Evolutionary conservation across 305 asterid genomes (phyloP).

Genomic region (Rubia tinctorum): DNA sequence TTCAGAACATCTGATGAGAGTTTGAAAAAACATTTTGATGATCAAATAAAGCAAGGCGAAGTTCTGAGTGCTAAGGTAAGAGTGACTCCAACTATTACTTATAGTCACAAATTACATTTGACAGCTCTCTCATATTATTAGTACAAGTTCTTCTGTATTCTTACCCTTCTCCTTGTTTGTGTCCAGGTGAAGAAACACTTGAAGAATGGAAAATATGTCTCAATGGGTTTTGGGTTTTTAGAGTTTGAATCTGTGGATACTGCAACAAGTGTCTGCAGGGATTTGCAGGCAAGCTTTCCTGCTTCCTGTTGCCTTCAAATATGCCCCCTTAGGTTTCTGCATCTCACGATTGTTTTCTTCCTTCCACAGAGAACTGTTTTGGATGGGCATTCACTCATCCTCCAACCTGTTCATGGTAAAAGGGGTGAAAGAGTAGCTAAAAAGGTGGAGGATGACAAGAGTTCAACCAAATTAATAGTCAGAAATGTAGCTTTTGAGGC

Average conservation of each 20-base stretch:
- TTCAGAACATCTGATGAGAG: slow-evolving; percentile 80
- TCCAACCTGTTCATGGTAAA: slow-evolving; percentile 81
- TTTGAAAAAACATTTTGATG: slow-evolving; percentile 62
- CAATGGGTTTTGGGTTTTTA: slow-evolving; percentile 93
- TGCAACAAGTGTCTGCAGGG: slow-evolving; percentile 68
- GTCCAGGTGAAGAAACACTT: slow-evolving; percentile 77
- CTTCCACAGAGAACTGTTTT: slow-evolving; percentile 68
- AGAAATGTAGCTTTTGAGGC: slow-evolving; percentile 98
- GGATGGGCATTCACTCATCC: slow-evolving; percentile 89
- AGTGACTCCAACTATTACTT: slow-evolving; percentile 2
- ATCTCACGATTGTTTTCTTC: slow-evolving; percentile 17
- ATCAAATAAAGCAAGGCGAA: slow-evolving; percentile 68
- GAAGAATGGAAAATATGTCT: slow-evolving; percentile 82
- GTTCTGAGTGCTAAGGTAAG: slow-evolving; percentile 83
- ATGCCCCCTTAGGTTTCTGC: slow-evolving; percentile 5
- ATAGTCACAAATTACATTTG: neutral
- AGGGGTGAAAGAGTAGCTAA: slow-evolving; percentile 43
- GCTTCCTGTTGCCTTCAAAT: neutral
- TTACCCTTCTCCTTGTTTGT: slow-evolving; percentile 11
- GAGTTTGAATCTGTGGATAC: slow-evolving; percentile 88
- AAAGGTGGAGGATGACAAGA: slow-evolving; percentile 46
- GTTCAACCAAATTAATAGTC: slow-evolving; percentile 86
- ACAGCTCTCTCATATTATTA: neutral
- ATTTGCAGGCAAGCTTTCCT: slow-evolving; percentile 52
- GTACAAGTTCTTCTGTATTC: slow-evolving; percentile 15